Percentiles rank a stretch among this genome's conserved stretches.
phyloP scores from a whole-genome alignment of 208 protist genomes.

The Leishmania gerbilli region DNA sequence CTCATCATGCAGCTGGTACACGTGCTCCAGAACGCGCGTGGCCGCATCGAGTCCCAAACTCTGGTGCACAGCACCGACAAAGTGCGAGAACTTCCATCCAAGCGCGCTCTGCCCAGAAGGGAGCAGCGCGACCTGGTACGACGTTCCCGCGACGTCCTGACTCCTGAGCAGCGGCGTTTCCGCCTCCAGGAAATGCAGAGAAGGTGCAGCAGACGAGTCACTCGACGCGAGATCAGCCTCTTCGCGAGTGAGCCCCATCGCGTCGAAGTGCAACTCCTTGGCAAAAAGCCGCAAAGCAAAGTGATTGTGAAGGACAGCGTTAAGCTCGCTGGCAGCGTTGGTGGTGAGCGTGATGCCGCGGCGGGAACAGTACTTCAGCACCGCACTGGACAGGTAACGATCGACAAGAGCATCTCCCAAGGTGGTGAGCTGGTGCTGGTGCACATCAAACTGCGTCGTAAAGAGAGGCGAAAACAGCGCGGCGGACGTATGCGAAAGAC shows the following conservation, averaged over 20 bases:
- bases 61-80: slow-evolving; percentile 74
- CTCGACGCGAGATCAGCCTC: background rate
- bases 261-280: slow-evolving; percentile 66
- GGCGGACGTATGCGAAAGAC: slow-evolving; percentile 8
- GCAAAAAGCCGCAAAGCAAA: slow-evolving; percentile 74
- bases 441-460: slow-evolving; percentile 59
- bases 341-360: slow-evolving; percentile 53
- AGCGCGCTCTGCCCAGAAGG: slow-evolving; percentile 69
- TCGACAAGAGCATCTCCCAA: slow-evolving; percentile 75
- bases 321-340: slow-evolving; percentile 58
- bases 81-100: slow-evolving; percentile 87
- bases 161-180: slow-evolving; percentile 32
- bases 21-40: slow-evolving; percentile 34
- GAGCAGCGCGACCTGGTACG: slow-evolving; percentile 65
- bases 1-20: slow-evolving; percentile 42
- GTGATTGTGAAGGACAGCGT: slow-evolving; percentile 85
- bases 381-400: slow-evolving; percentile 53
- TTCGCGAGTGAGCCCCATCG: slow-evolving; percentile 47
- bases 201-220: background rate
- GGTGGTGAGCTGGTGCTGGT: slow-evolving; percentile 77
- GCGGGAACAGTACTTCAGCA: slow-evolving; percentile 51
- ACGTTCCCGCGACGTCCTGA: slow-evolving; percentile 68
- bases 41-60: slow-evolving; percentile 34
- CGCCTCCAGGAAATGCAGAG: slow-evolving; percentile 55
- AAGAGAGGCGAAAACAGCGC: slow-evolving; percentile 51